phyloP scores from a whole-genome alignment of 2,329 filamentous ascomycete genomes.

The Colletotrichum sp. region DNA sequence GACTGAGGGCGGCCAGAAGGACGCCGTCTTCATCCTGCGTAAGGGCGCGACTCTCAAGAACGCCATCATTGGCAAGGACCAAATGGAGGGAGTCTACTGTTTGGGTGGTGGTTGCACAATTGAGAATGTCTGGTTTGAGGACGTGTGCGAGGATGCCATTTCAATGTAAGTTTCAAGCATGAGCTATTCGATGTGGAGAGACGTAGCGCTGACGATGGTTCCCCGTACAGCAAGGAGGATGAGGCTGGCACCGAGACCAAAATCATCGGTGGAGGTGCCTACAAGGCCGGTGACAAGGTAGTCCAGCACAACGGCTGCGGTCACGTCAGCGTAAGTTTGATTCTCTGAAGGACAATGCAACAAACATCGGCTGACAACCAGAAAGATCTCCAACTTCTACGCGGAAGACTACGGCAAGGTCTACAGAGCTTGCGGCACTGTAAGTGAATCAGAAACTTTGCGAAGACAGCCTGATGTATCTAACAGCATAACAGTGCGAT shows the following conservation, averaged over 20 bases:
- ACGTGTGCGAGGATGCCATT: slow-evolving; percentile 30
- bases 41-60: slow-evolving; percentile 49
- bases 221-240: slow-evolving; percentile 10
- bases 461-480: background rate
- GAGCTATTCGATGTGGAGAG: background rate
- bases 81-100: slow-evolving; percentile 33
- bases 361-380: background rate
- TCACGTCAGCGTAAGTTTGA: slow-evolving; percentile 35
- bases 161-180: slow-evolving; percentile 18
- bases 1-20: slow-evolving; percentile 45
- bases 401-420: slow-evolving; percentile 53
- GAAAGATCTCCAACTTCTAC: slow-evolving; percentile 42
- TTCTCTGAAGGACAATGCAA: background rate
- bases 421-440: slow-evolving; percentile 25
- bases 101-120: slow-evolving; percentile 29
- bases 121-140: slow-evolving; percentile 30
- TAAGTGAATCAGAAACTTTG: background rate
- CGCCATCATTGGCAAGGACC: slow-evolving; percentile 47
- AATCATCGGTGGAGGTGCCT: slow-evolving; percentile 45
- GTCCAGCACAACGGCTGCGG: slow-evolving; percentile 54
- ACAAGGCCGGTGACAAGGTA: slow-evolving; percentile 48
- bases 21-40: slow-evolving; percentile 48
- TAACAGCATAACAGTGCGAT: background rate
- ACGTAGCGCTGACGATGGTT: background rate
- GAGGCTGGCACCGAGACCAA: slow-evolving; percentile 13